Percentiles rank a stretch among this genome's conserved stretches.
These are phyloP conservation scores for Aspergillus sparsus DNA, from an alignment of 495 filamentous ascomycete species.

Conservation along the genomic window DNA sequence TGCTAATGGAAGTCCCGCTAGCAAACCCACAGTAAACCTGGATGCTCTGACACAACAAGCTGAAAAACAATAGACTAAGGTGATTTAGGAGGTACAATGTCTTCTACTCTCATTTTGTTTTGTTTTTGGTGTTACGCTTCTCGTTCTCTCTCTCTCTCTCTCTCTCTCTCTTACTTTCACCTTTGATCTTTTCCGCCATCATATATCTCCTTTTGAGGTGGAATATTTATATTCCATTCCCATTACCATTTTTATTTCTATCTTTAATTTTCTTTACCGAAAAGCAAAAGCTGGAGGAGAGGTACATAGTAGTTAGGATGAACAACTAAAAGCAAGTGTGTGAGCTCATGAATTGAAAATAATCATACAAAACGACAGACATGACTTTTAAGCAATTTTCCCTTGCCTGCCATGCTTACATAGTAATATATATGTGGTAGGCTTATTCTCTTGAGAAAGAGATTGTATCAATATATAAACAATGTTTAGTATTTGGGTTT, in stretches of 20 bases:
- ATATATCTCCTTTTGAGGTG: too few species aligned
- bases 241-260: too few species aligned
- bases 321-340: background rate
- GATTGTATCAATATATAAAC: too few species aligned
- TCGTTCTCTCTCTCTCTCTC: background rate
- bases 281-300: too few species aligned
- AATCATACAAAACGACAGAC: slow-evolving; percentile 16
- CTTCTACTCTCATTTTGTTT: slow-evolving; percentile 1
- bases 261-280: too few species aligned
- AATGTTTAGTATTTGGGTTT: too few species aligned
- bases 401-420: too few species aligned
- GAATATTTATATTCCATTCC: too few species aligned
- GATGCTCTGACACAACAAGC: slow-evolving; percentile 40
- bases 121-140: slow-evolving; percentile 5
- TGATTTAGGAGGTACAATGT: slow-evolving; percentile 2
- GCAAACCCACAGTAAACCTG: slow-evolving; percentile 37
- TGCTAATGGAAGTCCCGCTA: slow-evolving; percentile 19
- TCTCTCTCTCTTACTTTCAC: background rate
- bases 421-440: too few species aligned
- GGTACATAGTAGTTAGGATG: background rate
- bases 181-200: background rate
- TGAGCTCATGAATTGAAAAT: background rate
- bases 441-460: too few species aligned
- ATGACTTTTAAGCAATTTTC: slow-evolving; percentile 7
- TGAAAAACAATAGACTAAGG: slow-evolving; percentile 30